A percentile compares a stretch with the other conserved stretches of the same genome.
Conservation (phyloP, 1,284 basidiomycete species). For the Phenoliferia sp. region DNA sequence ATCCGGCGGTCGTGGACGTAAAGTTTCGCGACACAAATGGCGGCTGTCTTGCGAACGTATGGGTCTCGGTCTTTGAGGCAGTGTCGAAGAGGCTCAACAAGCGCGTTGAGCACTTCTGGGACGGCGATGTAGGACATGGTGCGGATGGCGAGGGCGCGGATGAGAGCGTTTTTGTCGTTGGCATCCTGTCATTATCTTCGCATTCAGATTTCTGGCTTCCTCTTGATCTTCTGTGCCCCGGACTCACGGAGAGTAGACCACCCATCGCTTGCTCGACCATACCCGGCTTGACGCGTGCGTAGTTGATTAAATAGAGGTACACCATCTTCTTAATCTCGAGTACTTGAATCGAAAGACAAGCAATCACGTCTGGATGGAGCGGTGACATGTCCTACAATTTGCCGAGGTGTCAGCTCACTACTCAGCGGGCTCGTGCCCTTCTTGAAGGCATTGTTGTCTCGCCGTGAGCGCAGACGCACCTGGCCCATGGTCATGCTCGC, state of each 20-base stretch:
- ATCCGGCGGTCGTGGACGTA: slow-evolving; percentile 77
- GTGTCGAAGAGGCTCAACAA: slow-evolving; percentile 79
- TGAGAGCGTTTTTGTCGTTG: slow-evolving; percentile 83
- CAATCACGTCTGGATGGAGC: slow-evolving; percentile 81
- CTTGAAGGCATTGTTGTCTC: background rate
- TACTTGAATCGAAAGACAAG: slow-evolving; percentile 78
- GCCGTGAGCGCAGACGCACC: slow-evolving; percentile 46
- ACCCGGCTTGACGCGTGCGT: slow-evolving; percentile 80
- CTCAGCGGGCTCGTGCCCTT: background rate
- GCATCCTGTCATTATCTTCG: slow-evolving; percentile 60
- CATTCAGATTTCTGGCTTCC: background rate
- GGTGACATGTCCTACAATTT: slow-evolving; percentile 69
- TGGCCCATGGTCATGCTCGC: slow-evolving; percentile 95
- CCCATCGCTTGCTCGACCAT: slow-evolving; percentile 82
- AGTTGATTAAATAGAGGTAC: slow-evolving; percentile 87
- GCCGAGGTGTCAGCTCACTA: background rate
- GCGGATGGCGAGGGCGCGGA: slow-evolving; percentile 84
- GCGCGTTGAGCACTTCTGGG: slow-evolving; percentile 64
- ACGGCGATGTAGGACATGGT: slow-evolving; percentile 95
- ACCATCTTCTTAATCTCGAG: slow-evolving; percentile 98
- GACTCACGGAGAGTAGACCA: slow-evolving; percentile 72
- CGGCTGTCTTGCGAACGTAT: slow-evolving; percentile 93
- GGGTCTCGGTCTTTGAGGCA: slow-evolving; percentile 84
- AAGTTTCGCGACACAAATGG: slow-evolving; percentile 84
- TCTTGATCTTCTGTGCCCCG: no score